phyloP scores from a whole-genome alignment of 768 basidiomycete species.

The Tricholoma flavovirens region DNA sequence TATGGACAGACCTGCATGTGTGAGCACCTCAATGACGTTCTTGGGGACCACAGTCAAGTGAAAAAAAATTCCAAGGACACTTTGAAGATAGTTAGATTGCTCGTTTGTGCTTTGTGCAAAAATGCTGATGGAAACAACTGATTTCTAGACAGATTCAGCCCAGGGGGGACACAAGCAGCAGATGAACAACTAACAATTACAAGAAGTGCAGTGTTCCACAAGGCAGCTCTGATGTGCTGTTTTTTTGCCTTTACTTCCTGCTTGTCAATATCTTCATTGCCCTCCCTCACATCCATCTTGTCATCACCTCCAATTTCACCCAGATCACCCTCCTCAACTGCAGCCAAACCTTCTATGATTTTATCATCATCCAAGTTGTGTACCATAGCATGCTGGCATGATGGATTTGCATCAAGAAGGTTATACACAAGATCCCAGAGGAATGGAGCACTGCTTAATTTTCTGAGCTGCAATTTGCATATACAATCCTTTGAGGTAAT shows the following conservation, averaged over 20 bases:
- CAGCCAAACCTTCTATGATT: too few relatives aligned
- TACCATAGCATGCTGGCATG: background rate
- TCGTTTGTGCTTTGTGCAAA: too few relatives aligned
- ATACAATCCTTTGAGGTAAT: too few relatives aligned
- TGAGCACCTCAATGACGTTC: conserved; percentile 20
- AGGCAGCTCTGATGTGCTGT: background rate
- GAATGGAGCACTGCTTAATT: background rate
- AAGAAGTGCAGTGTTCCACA: background rate
- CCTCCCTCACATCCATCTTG: too few relatives aligned
- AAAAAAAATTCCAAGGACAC: too few relatives aligned
- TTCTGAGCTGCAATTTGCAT: background rate
- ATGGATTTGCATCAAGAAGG: conserved; percentile 1
- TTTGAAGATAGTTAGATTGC: too few relatives aligned
- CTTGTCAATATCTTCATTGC: background rate
- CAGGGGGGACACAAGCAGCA: background rate
- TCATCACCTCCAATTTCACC: too few relatives aligned
- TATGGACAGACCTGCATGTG: too few relatives aligned
- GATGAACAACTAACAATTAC: background rate
- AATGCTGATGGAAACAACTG: too few relatives aligned
- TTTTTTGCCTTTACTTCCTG: background rate
- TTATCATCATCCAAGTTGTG: background rate
- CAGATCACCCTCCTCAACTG: too few relatives aligned
- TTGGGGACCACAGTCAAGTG: conserved; percentile 25
- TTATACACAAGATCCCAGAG: too few relatives aligned
- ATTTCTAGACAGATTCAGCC: background rate